A percentile compares a stretch with the other conserved stretches of the same genome.
These are phyloP conservation scores for Saccharomyces uvarum DNA, from an alignment of 1,139 yeast species.

Conservation along the genomic window DNA sequence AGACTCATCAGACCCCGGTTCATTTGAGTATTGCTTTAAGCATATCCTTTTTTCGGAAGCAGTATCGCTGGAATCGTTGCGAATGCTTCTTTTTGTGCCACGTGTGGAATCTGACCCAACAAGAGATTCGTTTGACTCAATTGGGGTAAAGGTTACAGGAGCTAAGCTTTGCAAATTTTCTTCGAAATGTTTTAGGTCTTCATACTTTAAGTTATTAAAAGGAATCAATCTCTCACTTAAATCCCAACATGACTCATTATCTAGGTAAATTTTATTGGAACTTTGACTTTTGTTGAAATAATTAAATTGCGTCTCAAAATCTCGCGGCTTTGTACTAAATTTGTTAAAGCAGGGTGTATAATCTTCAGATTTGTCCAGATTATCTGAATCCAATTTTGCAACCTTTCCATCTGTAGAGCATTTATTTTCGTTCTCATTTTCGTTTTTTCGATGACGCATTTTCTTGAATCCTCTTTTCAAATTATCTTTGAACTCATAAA, in stretches of 20 bases:
- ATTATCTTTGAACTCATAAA: neutral
- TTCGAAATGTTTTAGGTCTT: neutral
- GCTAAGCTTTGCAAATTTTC: neutral
- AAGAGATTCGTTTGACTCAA: neutral
- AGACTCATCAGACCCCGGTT: slow-evolving; percentile 4
- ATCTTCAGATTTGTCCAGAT: neutral
- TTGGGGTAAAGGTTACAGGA: neutral
- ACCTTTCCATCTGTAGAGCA: neutral
- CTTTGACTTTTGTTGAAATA: slow-evolving; percentile 10
- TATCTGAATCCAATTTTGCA: neutral
- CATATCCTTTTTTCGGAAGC: slow-evolving; percentile 2
- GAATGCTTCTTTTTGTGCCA: neutral
- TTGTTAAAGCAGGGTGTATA: slow-evolving; percentile 11
- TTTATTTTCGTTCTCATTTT: neutral
- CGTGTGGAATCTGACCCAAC: neutral
- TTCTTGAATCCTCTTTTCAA: neutral
- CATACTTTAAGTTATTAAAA: neutral
- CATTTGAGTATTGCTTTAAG: neutral
- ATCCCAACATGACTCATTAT: neutral
- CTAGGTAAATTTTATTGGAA: neutral
- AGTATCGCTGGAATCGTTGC: neutral
- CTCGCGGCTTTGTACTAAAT: slow-evolving; percentile 14
- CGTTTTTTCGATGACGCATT: neutral
- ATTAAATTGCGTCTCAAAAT: slow-evolving; percentile 16
- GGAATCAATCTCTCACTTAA: neutral